Percentiles rank a stretch among this genome's conserved stretches.
These are phyloP conservation scores for Hyaloscypha bicolor DNA, from an alignment of 495 filamentous ascomycete species.

Conservation along the genomic window DNA sequence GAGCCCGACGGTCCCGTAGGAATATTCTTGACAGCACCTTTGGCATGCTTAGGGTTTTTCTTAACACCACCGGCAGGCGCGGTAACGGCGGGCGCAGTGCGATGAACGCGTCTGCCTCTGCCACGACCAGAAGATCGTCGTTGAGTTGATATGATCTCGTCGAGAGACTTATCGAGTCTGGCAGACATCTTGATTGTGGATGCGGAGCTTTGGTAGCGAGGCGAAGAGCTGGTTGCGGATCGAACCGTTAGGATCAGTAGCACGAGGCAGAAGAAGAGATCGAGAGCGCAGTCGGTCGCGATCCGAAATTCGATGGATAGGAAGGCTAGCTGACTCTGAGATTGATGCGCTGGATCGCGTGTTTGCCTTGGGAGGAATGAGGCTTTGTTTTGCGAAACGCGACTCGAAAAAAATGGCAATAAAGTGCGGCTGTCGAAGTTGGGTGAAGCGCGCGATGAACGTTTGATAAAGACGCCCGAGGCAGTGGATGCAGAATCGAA, in stretches of 20 bases:
- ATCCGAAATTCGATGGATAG: slow-evolving; percentile 23
- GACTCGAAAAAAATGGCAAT: slow-evolving; percentile 28
- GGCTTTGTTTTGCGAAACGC: slow-evolving; percentile 29
- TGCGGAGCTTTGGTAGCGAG: slow-evolving; percentile 26
- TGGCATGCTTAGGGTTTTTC: slow-evolving; percentile 71
- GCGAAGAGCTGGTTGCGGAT: slow-evolving; percentile 28
- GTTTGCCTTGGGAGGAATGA: slow-evolving; percentile 20
- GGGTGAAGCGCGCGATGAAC: slow-evolving; percentile 41
- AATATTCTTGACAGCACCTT: slow-evolving; percentile 61
- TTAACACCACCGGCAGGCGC: slow-evolving; percentile 85
- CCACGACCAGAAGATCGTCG: slow-evolving; percentile 42
- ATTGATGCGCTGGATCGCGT: slow-evolving; percentile 22
- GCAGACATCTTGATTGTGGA: slow-evolving; percentile 68
- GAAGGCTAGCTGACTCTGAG: slow-evolving; percentile 29
- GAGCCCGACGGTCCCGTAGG: slow-evolving; percentile 61
- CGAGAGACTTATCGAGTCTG: slow-evolving; percentile 93
- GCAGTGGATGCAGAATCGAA: slow-evolving; percentile 24
- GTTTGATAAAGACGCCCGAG: slow-evolving; percentile 21
- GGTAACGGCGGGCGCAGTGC: slow-evolving; percentile 48
- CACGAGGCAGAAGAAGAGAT: slow-evolving; percentile 27
- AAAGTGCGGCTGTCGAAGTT: slow-evolving; percentile 44
- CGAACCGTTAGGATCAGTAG: slow-evolving; percentile 29
- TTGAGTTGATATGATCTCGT: slow-evolving; percentile 87
- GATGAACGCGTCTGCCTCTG: slow-evolving; percentile 56
- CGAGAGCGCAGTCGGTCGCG: slow-evolving; percentile 19